These are phyloP conservation scores for Fusarium siculi DNA, from an alignment of 2,329 filamentous ascomycete species.

Conservation along the genomic window DNA sequence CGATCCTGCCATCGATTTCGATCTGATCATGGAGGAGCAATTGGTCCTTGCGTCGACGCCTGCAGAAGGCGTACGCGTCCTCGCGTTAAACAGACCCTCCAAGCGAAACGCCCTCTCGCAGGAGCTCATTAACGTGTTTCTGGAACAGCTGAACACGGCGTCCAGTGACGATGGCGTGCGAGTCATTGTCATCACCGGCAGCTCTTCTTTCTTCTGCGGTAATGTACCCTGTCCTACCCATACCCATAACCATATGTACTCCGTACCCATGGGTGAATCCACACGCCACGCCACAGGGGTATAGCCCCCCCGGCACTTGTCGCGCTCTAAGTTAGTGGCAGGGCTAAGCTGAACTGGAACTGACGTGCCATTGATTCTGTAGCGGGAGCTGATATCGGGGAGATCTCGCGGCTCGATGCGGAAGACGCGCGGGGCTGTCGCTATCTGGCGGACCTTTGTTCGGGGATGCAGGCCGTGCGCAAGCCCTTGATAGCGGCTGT, in stretches of 20 bases:
- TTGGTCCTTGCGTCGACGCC: slow-evolving; percentile 44
- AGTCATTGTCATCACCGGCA: slow-evolving; percentile 54
- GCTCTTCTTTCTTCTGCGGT: slow-evolving; percentile 52
- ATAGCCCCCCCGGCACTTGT: slow-evolving; percentile 15
- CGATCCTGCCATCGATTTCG: neutral
- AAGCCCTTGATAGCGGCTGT: slow-evolving; percentile 63
- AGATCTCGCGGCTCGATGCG: slow-evolving; percentile 50
- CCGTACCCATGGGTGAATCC: neutral
- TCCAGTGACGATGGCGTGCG: slow-evolving; percentile 45
- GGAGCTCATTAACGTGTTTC: slow-evolving; percentile 59
- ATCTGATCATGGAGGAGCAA: slow-evolving; percentile 23
- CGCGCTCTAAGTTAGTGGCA: neutral
- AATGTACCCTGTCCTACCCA: neutral
- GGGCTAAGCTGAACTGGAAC: slow-evolving; percentile 16
- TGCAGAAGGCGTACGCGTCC: slow-evolving; percentile 54
- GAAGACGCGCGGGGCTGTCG: slow-evolving; percentile 47
- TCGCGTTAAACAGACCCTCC: slow-evolving; percentile 63
- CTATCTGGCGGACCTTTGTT: slow-evolving; percentile 55
- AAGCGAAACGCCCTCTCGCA: slow-evolving; percentile 69
- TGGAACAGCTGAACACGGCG: slow-evolving; percentile 42
- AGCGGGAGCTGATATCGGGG: slow-evolving; percentile 52
- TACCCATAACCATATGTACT: neutral
- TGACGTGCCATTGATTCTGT: slow-evolving; percentile 7
- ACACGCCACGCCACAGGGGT: neutral
- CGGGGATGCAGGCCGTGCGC: slow-evolving; percentile 47